phyloP scores from a whole-genome alignment of 2,329 filamentous ascomycete species.

The Cytospora chrysosperma region DNA sequence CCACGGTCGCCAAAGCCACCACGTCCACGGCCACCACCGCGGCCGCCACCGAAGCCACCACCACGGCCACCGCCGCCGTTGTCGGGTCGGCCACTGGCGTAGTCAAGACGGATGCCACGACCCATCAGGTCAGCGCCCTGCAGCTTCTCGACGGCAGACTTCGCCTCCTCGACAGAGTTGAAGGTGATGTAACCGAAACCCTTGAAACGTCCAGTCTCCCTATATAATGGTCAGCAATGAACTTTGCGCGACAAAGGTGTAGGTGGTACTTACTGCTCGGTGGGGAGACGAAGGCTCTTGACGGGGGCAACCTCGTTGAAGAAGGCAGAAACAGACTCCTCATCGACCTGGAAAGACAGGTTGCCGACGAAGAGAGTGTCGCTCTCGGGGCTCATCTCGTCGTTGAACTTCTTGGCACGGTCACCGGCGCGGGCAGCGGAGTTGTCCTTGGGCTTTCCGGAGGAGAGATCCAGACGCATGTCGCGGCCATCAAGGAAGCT shows the following conservation, averaged over 20 bases:
- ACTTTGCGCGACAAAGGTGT: neutral
- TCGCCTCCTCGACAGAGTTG: constrained; percentile 77
- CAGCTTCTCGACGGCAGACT: constrained; percentile 64
- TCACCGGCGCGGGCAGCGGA: constrained; percentile 56
- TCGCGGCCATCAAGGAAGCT: constrained; percentile 38
- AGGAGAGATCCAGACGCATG: constrained; percentile 41
- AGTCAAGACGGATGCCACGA: constrained; percentile 81
- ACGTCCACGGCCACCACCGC: constrained; percentile 42
- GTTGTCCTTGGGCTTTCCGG: constrained; percentile 30
- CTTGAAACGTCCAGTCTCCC: constrained; percentile 80
- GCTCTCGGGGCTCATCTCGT: constrained; percentile 74
- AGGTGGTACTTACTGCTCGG: constrained; percentile 62
- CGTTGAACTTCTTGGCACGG: constrained; percentile 70
- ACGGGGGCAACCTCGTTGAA: constrained; percentile 72
- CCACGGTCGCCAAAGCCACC: constrained; percentile 53
- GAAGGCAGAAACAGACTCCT: constrained; percentile 71
- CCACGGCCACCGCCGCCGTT: constrained; percentile 52
- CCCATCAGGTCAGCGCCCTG: constrained; percentile 65
- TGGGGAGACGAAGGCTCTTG: constrained; percentile 81
- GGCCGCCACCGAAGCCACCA: constrained; percentile 44
- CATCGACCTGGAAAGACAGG: constrained; percentile 78
- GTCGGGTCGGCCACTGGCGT: constrained; percentile 59
- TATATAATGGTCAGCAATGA: constrained; percentile 37
- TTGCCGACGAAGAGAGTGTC: constrained; percentile 92
- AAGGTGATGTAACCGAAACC: constrained; percentile 92